These are phyloP conservation scores for Moesziomyces sp. DNA, from an alignment of 1,284 basidiomycete genomes.

Conservation along the genomic window DNA sequence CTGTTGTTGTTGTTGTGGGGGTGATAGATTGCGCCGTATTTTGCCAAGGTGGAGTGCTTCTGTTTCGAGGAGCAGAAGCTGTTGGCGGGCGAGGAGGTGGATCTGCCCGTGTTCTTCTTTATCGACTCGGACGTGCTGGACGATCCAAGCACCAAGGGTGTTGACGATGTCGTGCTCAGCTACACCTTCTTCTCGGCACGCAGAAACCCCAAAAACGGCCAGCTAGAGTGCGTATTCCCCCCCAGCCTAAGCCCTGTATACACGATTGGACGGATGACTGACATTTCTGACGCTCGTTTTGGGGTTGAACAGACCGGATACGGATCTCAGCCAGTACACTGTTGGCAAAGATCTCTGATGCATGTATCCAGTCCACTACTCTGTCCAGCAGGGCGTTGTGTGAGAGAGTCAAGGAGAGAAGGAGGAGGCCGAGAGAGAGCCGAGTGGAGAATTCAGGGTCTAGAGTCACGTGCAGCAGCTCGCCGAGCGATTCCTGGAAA, in stretches of 20 bases:
- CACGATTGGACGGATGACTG: no score
- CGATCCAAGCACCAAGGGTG: constrained; percentile 83
- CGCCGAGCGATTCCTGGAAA: constrained; percentile 1
- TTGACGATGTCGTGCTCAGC: constrained; percentile 90
- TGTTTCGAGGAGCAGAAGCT: constrained; percentile 99
- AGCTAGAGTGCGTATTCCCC: constrained; percentile 56
- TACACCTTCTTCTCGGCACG: constrained; percentile 92
- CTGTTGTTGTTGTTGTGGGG: background rate
- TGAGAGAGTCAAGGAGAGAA: background rate
- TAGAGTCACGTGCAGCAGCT: constrained; percentile 25
- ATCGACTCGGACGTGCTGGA: constrained; percentile 96
- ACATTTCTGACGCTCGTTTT: background rate
- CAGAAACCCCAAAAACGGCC: constrained; percentile 67
- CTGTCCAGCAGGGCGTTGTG: background rate
- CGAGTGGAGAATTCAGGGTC: constrained; percentile 27
- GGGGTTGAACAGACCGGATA: constrained; percentile 49
- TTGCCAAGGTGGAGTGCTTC: constrained; percentile 99
- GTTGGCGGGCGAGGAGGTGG: constrained; percentile 93
- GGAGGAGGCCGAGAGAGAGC: background rate
- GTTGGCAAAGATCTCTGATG: constrained; percentile 48
- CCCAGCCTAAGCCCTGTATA: no score
- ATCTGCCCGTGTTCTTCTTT: constrained; percentile 98
- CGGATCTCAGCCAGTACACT: constrained; percentile 58
- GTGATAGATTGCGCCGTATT: constrained; percentile 90
- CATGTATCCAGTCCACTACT: constrained; percentile 8